Evolutionary conservation across 495 filamentous ascomycete species (phyloP).

Genomic region (Achaetomiella virescens): DNA sequence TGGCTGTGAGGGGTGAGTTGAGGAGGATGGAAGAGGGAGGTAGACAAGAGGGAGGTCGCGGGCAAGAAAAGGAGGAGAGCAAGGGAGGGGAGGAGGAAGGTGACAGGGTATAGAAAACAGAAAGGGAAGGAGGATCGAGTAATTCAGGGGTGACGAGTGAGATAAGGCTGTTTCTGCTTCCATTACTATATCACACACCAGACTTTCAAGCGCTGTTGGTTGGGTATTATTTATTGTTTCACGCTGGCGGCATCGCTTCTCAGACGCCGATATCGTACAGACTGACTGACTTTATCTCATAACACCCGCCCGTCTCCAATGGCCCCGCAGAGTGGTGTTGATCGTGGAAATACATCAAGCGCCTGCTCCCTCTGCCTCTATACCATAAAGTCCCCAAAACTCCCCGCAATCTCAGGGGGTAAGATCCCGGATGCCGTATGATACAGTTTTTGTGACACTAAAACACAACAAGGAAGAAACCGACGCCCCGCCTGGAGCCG

Average conservation of each 20-base stretch:
- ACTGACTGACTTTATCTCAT: neutral
- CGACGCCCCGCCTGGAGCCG: neutral
- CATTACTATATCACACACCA: neutral
- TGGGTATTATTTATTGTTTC: slow-evolving; percentile 1
- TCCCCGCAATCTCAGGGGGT: slow-evolving; percentile 12
- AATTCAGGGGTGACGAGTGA: too few relatives aligned
- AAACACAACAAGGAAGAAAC: slow-evolving; percentile 11
- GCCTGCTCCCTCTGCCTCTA: slow-evolving; percentile 18
- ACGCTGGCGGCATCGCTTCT: neutral
- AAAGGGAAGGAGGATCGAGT: neutral
- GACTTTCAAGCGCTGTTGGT: neutral
- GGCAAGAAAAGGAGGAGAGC: slow-evolving; percentile 4
- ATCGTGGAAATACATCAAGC: slow-evolving; percentile 23
- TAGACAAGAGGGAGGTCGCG: too few relatives aligned
- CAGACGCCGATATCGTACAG: slow-evolving; percentile 3
- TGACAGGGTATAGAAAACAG: neutral
- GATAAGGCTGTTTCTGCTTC: neutral
- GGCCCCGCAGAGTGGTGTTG: slow-evolving; percentile 22
- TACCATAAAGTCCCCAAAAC: slow-evolving; percentile 15
- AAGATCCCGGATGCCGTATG: slow-evolving; percentile 21
- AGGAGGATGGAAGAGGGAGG: slow-evolving; percentile 36
- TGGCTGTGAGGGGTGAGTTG: slow-evolving; percentile 42
- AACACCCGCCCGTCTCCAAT: slow-evolving; percentile 1
- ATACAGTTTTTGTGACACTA: slow-evolving; percentile 21
- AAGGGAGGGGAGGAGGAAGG: neutral